Evolutionary conservation across 441 rosid species (phyloP), one percentile per base, ranked within the genome.

Genomic region (Gossypium gossypioides): DNA sequence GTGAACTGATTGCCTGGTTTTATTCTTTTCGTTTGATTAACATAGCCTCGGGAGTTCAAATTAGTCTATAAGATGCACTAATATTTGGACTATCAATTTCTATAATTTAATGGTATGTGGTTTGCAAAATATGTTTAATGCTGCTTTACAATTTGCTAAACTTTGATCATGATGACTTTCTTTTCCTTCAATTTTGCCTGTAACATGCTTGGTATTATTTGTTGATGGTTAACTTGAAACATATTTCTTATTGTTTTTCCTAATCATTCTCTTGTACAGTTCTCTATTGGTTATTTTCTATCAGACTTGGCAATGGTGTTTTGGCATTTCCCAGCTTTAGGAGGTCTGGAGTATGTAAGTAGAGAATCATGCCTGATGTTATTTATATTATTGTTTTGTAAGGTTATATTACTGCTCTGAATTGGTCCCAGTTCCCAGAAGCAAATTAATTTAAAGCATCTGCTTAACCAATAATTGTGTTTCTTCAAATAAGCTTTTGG

Each of bases 321-420:
- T 24, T 88, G 88, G 88, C 55, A 83, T 75, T 92, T 75, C 72
- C 97, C 94, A 50, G 81, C 80, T 75, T 83, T 92, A 68, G 95
- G 97, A 76, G 93, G 96, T 59, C 16, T 81, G 77, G 95, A 87
- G 79, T 90, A 88, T 75, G 96, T 92, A 85, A 90, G 92, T 84
- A 72, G 27, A 37, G 69, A 74, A 10, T 13, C 50, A 4, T 73
- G 60, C 61, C 42, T 32, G 54, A 60, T 69, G 34, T 51, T 44
- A 3, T 44, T 32, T n/a, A 55, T 37, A 50, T 16, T 25, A 9
- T 65, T 29, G 15, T 22, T 29, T n/a, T 3, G 54, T 75, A 51
- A 66, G 58, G 42, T 21, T 21, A 21, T 21, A 21, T 21, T 21
- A 21, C 22, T 21, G 22, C 22, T 21, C 22, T 21, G 22, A 21